Evolutionary conservation across 257 asterid genomes (phyloP), one percentile per base, ranked within the genome.

Genomic region (Ophiorrhiza pumila): DNA sequence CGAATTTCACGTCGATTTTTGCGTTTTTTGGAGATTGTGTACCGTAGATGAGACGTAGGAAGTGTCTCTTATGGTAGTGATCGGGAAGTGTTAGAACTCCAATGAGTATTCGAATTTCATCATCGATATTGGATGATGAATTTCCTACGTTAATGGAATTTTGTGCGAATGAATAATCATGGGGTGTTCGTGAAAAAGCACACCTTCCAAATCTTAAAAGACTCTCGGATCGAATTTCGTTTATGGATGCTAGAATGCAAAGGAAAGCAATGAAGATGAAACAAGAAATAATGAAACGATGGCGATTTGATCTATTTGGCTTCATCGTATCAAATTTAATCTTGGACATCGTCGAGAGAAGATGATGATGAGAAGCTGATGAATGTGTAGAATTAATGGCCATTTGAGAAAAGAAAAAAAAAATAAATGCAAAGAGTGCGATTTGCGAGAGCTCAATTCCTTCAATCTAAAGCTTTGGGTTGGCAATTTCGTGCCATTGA

Each of bases 1-100:
- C 90, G 77, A 93, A 93, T 55, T 88, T 93, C 29, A 93, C 83
- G 56, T 93, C 97, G 18, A 93, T 71, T 37, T 55, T 84, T 4
- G 90, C 92, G n/a, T 90, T 86, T 0, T 68, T n/a, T 0, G 83
- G 74, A 2, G 87, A 59, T 20, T 91, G 96, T 0, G 89, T 88
- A 5, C 98, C 98, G 85, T 93, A 93, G 84, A 93, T 74, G 56
- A 93, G 88, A 12, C 98, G 88, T 3, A 91, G 88, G 81, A 93
- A 91, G 85, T 93, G 96, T n/a, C 98, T 67, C 67, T 91, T 85
- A 45, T 87, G 88, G 90, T 91, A 93, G 17, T 89, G 97, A 70
- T 91, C 97, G 1, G 98, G 98, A 9, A 91, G 96, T 1, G 98
- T 93, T 25, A 87, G 79, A 62, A 93, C 88, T 15, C 98, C 97